Base-by-base conservation (phyloP, 305 asterid genomes). In the Euphrasia arctica region DNA sequence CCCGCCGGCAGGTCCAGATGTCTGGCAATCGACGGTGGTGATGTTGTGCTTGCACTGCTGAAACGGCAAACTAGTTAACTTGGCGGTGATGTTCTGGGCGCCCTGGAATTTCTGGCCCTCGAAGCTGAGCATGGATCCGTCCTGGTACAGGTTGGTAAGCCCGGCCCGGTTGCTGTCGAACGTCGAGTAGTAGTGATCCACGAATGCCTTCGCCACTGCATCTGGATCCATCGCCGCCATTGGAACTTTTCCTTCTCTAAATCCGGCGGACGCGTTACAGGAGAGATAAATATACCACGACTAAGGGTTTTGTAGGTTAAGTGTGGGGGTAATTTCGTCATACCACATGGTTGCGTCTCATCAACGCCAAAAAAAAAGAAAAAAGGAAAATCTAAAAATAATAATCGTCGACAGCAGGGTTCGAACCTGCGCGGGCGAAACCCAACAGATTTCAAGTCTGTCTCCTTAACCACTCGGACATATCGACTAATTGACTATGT, bases 381-480 rank as follows among this genome's bases (percentile, higher is more conserved):
- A 15, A 31, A 29, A 29, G 4, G 4, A 29, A 29, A 29, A 29
- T 29, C 4, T 14, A 3, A 25, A 22, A 54, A 54, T 1, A 8
- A 8, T 0, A 11, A 29, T 4, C 92, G 89, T 85, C 94, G 85
- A 82, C 89, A 85, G 89, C 93, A 84, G 91, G 92, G 87, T 79
- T 85, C 93, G 90, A 87, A 85, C 90, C 93, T 88, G 95, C 95
- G 90, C 93, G 92, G 95, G 89, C 96, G 74, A 54, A 85, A 91
- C 95, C 95, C 96, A 85, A 85, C 88, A 88, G 92, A 90, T 88
- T 90, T 90, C 93, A 85, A 88, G 97, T 85, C 96, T 84, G 88
- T 84, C 95, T 83, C 95, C 95, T 88, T 88, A 81, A 85, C 97
- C 89, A 88, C 97, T 90, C 96, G 96, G 95, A 88, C 96, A 88